phyloP scores from a whole-genome alignment of 129 eudicot species.

The Chrysanthemum seticuspe region DNA sequence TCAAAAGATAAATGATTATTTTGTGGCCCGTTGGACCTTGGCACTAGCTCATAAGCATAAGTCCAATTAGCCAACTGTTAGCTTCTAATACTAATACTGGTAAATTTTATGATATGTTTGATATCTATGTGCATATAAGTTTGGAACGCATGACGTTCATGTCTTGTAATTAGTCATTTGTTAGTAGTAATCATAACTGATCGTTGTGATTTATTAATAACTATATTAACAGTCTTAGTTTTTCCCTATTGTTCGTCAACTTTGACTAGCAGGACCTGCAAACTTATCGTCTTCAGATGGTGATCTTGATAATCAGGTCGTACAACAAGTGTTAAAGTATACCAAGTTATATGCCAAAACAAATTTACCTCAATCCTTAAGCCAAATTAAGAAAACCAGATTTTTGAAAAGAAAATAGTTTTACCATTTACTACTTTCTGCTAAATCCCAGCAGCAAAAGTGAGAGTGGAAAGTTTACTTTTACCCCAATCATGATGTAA shows the following conservation, averaged over 20 bases:
- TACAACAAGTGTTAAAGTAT: constrained; percentile 5
- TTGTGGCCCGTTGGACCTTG: too few relatives aligned
- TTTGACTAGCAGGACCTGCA: background rate
- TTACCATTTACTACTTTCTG: too few relatives aligned
- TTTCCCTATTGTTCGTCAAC: background rate
- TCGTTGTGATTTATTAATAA: constrained; percentile 8
- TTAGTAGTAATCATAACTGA: constrained; percentile 17
- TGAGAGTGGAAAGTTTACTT: too few relatives aligned
- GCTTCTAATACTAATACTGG: constrained; percentile 2
- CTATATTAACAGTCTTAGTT: background rate
- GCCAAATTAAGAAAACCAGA: too few relatives aligned
- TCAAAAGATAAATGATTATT: too few relatives aligned
- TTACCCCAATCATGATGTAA: too few relatives aligned
- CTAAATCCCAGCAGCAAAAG: too few relatives aligned
- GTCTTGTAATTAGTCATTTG: constrained; percentile 6
- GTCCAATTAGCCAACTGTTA: constrained; percentile 11
- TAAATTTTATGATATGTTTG: background rate
- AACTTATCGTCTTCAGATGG: background rate
- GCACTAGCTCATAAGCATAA: too few relatives aligned
- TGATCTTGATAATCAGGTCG: constrained; percentile 14
- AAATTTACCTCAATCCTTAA: too few relatives aligned
- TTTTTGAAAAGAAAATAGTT: too few relatives aligned
- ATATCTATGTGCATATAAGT: background rate
- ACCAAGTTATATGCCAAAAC: constrained; percentile 18
- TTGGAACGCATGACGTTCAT: constrained; percentile 7